Conservation (phyloP, 768 basidiomycete species). For the Coprinopsis sp. region DNA sequence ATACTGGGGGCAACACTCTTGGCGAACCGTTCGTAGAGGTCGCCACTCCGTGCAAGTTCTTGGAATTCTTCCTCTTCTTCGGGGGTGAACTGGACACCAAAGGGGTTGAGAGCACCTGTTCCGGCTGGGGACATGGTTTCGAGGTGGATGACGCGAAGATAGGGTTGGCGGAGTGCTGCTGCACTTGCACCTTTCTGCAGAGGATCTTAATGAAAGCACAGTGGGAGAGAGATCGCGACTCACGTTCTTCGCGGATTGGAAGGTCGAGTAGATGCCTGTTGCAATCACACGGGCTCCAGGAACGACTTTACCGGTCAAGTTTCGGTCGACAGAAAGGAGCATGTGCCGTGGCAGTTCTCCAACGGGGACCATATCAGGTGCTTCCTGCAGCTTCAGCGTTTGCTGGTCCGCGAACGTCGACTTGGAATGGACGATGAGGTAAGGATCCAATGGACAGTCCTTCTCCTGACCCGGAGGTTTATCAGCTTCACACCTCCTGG, state of each 20-base stretch:
- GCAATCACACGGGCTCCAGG: constrained; percentile 94
- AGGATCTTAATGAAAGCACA: background rate
- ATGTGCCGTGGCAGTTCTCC: constrained; percentile 97
- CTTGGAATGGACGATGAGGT: constrained; percentile 90
- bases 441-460: constrained; percentile 94
- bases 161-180: constrained; percentile 88
- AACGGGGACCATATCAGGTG: constrained; percentile 98
- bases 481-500: constrained; percentile 82
- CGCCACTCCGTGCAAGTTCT: constrained; percentile 83
- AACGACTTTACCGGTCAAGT: constrained; percentile 88
- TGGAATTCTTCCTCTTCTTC: constrained; percentile 98
- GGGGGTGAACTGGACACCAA: constrained; percentile 84
- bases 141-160: constrained; percentile 88
- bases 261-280: constrained; percentile 96
- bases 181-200: constrained; percentile 73
- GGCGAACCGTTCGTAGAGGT: constrained; percentile 90
- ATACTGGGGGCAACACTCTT: constrained; percentile 96
- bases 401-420: constrained; percentile 96
- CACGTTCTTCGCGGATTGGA: constrained; percentile 83
- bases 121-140: constrained; percentile 81
- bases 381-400: constrained; percentile 94
- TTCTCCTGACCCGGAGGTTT: constrained; percentile 82
- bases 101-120: constrained; percentile 72
- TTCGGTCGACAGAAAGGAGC: constrained; percentile 85
- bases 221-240: constrained; percentile 19